Base-by-base conservation (phyloP, 2,329 filamentous ascomycete species). In the Microdochium paspali region DNA sequence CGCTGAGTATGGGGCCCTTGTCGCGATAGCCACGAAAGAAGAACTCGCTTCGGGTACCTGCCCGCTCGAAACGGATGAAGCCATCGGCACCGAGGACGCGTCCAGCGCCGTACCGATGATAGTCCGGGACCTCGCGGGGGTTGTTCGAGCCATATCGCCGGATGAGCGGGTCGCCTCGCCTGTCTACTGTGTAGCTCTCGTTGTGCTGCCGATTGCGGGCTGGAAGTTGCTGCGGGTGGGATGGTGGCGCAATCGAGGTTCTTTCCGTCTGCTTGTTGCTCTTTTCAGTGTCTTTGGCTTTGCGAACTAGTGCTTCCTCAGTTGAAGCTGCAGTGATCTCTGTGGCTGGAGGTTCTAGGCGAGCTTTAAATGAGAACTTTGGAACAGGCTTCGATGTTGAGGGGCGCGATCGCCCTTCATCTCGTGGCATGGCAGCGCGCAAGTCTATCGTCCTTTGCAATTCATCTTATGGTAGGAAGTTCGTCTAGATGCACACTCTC, bases 111-210 rank as follows among this genome's bases (percentile, higher is more conserved):
- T 70, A 69, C 5, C 88, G 82, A 51, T 75, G 74, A 60, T 94
- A 96, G 2, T 66, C 57, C 0, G 90, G 89, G 10, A 94, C 67
- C 47, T 76, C 77, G 53, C 85, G 86, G 30, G 79, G 79, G 60
- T 95, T 82, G 32, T 86, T 74, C 24, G 79, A 76, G 2, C 87
- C 87, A 61, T 90, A 96, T 24, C 76, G 76, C 42, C 85, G 64
- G 53, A 93, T 89, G 44, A 89, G 75, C 4, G 75, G 70, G 57
- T 97, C 91, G 0, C 91, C 90, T 58, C 80, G 82, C 39, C 71
- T 79, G 64, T 97, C 91, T 46, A 87, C 58, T 42, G 79, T 56
- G 61, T 79, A 90, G 3, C 74, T 59, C 32, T 58, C 60, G 51
- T 55, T 45, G 4, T 18, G 49, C 35, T 47, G 50, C 23, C 48